Evolutionary conservation across 169 alveolate species (phyloP).

Genomic region (Toxoplasma gondii): DNA sequence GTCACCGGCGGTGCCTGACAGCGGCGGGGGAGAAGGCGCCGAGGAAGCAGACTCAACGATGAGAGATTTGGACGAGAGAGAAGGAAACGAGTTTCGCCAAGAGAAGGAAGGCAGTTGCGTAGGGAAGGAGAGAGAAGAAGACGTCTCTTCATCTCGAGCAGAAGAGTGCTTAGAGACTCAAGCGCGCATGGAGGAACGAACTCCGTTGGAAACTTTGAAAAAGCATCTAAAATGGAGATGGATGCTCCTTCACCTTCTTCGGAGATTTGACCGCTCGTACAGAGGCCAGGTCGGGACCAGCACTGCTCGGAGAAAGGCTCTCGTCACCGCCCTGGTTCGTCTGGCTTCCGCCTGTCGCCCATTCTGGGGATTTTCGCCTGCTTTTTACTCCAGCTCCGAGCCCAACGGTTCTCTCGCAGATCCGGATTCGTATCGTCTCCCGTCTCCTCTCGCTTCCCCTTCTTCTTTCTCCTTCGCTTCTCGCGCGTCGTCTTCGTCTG

Average conservation of each 20-base stretch:
- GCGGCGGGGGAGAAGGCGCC: background rate
- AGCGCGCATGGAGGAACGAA: conserved; percentile 11
- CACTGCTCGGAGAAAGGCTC: conserved; percentile 1
- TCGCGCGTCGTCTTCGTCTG: too few relatives aligned
- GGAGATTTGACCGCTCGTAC: conserved; percentile 16
- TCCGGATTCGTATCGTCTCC: background rate
- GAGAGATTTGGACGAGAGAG: background rate
- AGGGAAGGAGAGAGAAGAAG: too few relatives aligned
- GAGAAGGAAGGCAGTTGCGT: background rate
- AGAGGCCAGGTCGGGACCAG: conserved; percentile 4
- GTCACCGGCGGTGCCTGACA: background rate
- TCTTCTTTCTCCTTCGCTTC: background rate
- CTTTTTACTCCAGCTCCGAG: background rate
- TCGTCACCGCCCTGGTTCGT: conserved; percentile 34
- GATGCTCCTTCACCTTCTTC: conserved; percentile 47
- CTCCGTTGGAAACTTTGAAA: background rate
- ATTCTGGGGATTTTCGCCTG: conserved; percentile 5
- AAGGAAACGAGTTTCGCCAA: background rate
- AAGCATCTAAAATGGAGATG: conserved; percentile 29
- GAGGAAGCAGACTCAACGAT: background rate
- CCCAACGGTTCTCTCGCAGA: background rate
- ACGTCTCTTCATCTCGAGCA: background rate
- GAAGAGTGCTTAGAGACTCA: background rate
- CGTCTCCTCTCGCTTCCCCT: background rate
- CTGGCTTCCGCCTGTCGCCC: conserved; percentile 25